Evolutionary conservation across 208 protist genomes (phyloP).

Genomic region (Acanthamoeba triangularis): DNA sequence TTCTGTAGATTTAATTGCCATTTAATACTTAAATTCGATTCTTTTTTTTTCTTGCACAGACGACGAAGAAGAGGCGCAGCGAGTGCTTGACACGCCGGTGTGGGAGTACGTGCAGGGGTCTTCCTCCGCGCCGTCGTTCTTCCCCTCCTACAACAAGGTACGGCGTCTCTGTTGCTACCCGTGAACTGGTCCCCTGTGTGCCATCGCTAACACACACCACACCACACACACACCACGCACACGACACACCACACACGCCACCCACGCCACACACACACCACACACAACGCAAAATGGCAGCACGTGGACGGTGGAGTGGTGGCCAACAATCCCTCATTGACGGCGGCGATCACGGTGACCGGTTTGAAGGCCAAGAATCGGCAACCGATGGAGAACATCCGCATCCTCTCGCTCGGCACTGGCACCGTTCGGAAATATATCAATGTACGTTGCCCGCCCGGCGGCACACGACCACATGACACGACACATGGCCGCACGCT

Average conservation of each 20-base stretch:
- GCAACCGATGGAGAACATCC: conserved; percentile 41
- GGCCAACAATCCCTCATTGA: conserved; percentile 62
- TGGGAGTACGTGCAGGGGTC: conserved; percentile 71
- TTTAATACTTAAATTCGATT: too few relatives aligned
- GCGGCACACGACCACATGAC: background rate
- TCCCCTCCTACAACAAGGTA: conserved; percentile 67
- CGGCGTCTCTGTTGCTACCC: background rate
- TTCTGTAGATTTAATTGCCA: background rate
- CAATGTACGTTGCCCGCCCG: background rate
- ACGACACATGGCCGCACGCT: background rate
- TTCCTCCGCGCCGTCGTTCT: conserved; percentile 49
- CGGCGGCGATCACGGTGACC: conserved; percentile 56
- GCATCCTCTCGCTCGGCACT: conserved; percentile 66
- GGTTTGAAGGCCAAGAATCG: conserved; percentile 23
- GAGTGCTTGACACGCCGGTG: conserved; percentile 56
- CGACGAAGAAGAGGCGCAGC: conserved; percentile 16
- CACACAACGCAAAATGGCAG: background rate
- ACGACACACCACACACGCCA: too few relatives aligned
- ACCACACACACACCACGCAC: too few relatives aligned
- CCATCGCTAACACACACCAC: too few relatives aligned
- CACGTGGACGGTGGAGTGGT: conserved; percentile 68
- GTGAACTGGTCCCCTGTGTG: too few relatives aligned
- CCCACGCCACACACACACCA: too few relatives aligned
- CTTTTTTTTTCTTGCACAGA: too few relatives aligned
- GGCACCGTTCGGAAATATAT: conserved; percentile 2